phyloP scores from a whole-genome alignment of 306 rosid genomes.

The Rosa multiflora region DNA sequence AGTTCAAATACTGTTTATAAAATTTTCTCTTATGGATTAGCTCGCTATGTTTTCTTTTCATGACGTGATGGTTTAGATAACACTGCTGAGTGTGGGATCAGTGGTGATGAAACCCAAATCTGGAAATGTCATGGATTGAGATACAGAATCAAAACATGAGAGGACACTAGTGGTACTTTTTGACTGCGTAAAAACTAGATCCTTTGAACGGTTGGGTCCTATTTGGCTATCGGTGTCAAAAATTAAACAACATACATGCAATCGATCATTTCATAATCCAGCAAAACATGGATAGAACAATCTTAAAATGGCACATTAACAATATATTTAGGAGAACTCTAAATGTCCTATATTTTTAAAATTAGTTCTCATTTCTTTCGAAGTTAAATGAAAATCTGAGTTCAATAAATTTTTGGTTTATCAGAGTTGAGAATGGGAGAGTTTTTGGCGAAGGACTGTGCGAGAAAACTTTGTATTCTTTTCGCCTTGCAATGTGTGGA shows the following conservation, averaged over 20 bases:
- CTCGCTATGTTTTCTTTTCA: not conserved
- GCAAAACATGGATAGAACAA: not conserved
- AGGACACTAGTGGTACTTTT: not conserved
- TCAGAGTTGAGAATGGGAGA: not conserved
- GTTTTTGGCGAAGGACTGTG: not conserved
- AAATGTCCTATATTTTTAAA: too few species aligned
- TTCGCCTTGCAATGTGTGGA: not conserved
- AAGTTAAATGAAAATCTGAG: too few species aligned
- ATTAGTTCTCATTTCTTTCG: too few species aligned
- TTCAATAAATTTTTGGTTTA: too few species aligned
- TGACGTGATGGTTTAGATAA: conserved; percentile 2
- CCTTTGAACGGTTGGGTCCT: not conserved
- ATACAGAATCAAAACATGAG: not conserved
- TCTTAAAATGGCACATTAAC: not conserved
- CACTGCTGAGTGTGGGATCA: not conserved
- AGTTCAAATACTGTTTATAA: too few species aligned
- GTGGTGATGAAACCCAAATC: conserved; percentile 16
- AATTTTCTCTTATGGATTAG: too few species aligned
- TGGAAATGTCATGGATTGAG: conserved; percentile 12
- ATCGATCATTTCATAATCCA: not conserved
- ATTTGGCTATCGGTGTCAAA: not conserved
- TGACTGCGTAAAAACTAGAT: not conserved
- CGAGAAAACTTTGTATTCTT: not conserved
- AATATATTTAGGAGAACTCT: not conserved
- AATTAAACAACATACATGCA: not conserved